Percentiles rank a stretch among this genome's conserved stretches.
phyloP scores from a whole-genome alignment of 331 rosid species.

The Rhamnella rubrinervis region DNA sequence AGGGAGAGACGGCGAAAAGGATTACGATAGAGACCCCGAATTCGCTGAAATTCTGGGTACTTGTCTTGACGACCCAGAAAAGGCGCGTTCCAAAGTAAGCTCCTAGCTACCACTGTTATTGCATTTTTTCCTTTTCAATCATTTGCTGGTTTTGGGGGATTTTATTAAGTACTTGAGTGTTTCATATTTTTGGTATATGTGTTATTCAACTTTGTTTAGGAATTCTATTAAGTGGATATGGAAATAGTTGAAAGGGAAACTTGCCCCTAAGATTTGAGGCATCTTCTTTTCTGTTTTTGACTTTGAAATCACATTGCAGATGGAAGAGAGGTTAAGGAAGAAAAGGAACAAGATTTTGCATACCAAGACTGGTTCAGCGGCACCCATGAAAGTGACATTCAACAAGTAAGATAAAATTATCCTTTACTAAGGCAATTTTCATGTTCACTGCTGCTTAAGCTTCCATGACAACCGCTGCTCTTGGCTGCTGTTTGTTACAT shows the following conservation, averaged over 20 bases:
- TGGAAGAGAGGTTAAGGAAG: conserved; percentile 83
- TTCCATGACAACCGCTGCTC: too few species aligned
- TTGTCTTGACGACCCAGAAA: conserved; percentile 72
- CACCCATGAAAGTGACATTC: conserved; percentile 68
- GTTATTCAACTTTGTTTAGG: not conserved
- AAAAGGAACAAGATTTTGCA: conserved; percentile 85
- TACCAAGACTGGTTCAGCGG: conserved; percentile 76
- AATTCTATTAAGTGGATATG: not conserved
- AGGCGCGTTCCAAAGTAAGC: conserved; percentile 76
- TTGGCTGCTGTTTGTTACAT: too few species aligned
- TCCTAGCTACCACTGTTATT: not conserved
- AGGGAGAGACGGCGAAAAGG: conserved; percentile 48
- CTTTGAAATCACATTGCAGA: conserved; percentile 45
- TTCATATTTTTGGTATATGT: conserved; percentile 1
- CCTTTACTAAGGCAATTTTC: not conserved
- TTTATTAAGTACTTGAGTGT: not conserved
- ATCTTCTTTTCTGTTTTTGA: not conserved
- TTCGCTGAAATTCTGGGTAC: conserved; percentile 72
- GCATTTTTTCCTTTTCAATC: not conserved
- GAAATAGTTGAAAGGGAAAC: not conserved
- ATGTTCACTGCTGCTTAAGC: too few species aligned
- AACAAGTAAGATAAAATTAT: conserved; percentile 59
- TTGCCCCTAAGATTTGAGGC: conserved; percentile 3
- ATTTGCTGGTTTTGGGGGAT: not conserved
- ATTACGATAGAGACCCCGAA: conserved; percentile 78